phyloP scores from a whole-genome alignment of 768 basidiomycete genomes.

The Tremella mesenterica region DNA sequence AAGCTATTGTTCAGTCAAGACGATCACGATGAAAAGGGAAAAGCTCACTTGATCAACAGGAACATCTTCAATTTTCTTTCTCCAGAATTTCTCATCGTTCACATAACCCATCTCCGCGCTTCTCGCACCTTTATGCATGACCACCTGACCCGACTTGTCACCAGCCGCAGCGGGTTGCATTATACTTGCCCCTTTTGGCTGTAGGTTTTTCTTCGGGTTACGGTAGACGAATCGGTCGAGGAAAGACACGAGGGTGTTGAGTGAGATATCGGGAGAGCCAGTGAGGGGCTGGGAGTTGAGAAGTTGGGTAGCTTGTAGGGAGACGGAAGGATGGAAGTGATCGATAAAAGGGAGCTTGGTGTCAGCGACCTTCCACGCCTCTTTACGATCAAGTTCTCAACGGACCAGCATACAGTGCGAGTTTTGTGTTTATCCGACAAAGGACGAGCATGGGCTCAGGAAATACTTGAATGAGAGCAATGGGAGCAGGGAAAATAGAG shows the following conservation, averaged over 20 bases:
- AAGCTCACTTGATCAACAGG: constrained; percentile 72
- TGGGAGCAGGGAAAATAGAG: not conserved
- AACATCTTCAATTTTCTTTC: constrained; percentile 59
- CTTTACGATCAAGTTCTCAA: no score
- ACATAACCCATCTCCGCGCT: constrained; percentile 50
- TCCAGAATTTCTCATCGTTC: constrained; percentile 70
- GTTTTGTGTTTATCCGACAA: no score
- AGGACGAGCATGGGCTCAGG: no score
- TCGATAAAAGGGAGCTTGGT: constrained; percentile 63
- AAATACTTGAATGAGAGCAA: not conserved
- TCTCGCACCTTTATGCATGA: constrained; percentile 58
- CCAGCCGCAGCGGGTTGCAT: constrained; percentile 85
- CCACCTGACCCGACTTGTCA: constrained; percentile 52
- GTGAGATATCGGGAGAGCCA: constrained; percentile 74
- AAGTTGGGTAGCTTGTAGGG: constrained; percentile 76
- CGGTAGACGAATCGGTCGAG: constrained; percentile 95
- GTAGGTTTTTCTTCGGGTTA: constrained; percentile 70
- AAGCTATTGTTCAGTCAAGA: constrained; percentile 48
- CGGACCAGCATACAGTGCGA: no score
- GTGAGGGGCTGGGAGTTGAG: constrained; percentile 64
- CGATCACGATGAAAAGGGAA: not conserved
- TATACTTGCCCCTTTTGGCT: constrained; percentile 68
- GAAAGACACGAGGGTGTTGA: constrained; percentile 90
- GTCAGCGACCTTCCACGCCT: not conserved
- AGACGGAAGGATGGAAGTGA: constrained; percentile 85